Evolutionary conservation across 257 asterid species (phyloP).

Genomic region (Nicotiana attenuata): DNA sequence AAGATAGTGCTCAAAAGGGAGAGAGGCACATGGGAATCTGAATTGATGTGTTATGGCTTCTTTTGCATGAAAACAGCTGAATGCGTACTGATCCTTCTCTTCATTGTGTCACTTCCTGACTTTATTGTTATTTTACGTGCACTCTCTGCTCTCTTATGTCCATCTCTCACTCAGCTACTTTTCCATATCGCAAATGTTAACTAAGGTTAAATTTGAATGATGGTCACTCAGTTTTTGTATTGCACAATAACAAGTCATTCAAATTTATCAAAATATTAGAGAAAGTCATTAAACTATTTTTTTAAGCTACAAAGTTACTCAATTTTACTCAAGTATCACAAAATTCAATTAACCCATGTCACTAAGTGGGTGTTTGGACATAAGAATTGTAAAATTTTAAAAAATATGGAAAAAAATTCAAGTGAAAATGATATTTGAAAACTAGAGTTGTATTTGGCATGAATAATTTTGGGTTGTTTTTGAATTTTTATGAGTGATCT

Average conservation of each 20-base stretch:
- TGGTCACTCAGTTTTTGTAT: too few relatives aligned
- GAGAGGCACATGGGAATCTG: conserved; percentile 3
- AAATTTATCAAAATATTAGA: too few relatives aligned
- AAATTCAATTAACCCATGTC: background rate
- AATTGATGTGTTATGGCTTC: background rate
- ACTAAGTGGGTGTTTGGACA: background rate
- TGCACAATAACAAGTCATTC: too few relatives aligned
- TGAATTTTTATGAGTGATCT: too few relatives aligned
- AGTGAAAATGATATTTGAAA: too few relatives aligned
- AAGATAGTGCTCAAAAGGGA: background rate
- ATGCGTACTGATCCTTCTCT: background rate
- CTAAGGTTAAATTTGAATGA: too few relatives aligned
- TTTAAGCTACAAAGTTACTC: background rate
- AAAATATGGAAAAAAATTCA: too few relatives aligned
- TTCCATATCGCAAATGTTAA: background rate
- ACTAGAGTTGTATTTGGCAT: too few relatives aligned
- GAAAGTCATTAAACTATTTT: background rate
- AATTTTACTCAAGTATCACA: background rate
- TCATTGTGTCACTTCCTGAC: background rate
- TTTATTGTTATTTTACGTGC: background rate
- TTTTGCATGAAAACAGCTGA: background rate
- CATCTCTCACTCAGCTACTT: background rate
- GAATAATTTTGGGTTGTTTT: too few relatives aligned
- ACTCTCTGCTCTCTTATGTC: background rate
- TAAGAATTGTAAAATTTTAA: too few relatives aligned